Evolutionary conservation across 2,329 filamentous ascomycete genomes (phyloP).

Genomic region (Diaporthe vaccinii): DNA sequence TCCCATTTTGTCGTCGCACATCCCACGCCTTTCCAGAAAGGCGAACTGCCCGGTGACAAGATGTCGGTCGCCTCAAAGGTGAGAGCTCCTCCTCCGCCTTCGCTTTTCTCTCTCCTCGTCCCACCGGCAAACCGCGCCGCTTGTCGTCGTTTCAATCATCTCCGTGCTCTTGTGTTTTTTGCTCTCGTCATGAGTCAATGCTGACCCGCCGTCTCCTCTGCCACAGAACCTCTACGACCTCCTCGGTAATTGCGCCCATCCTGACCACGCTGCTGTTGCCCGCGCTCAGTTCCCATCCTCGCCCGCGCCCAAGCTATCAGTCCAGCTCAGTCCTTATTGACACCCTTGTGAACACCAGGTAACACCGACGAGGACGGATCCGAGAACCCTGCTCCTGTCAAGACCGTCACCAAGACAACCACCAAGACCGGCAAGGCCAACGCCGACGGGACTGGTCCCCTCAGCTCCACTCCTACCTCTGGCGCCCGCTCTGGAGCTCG

Average conservation of each 20-base stretch:
- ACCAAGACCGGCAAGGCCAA: slow-evolving; percentile 87
- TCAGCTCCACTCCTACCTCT: slow-evolving; percentile 54
- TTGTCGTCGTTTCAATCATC: slow-evolving; percentile 23
- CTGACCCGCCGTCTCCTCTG: slow-evolving; percentile 41
- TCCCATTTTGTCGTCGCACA: slow-evolving; percentile 45
- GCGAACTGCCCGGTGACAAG: slow-evolving; percentile 68
- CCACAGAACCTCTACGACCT: slow-evolving; percentile 95
- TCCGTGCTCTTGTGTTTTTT: not conserved
- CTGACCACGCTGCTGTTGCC: slow-evolving; percentile 43
- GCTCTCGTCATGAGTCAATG: not conserved
- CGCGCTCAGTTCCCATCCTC: not conserved
- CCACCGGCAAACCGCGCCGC: not conserved
- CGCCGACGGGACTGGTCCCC: slow-evolving; percentile 79
- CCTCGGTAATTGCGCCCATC: slow-evolving; percentile 78
- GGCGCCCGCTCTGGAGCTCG: slow-evolving; percentile 61
- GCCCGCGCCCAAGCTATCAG: slow-evolving; percentile 32
- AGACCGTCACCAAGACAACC: slow-evolving; percentile 88
- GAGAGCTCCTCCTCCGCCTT: slow-evolving; percentile 48
- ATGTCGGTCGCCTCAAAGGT: slow-evolving; percentile 75
- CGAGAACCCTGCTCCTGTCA: slow-evolving; percentile 86
- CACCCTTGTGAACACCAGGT: slow-evolving; percentile 56
- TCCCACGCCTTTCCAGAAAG: slow-evolving; percentile 62
- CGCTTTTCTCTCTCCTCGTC: not conserved
- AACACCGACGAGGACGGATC: slow-evolving; percentile 71
- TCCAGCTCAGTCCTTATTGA: slow-evolving; percentile 33